Evolutionary conservation across 371 early-diverging fungal genomes (phyloP).

Genomic region (Haplosporangium sp.): DNA sequence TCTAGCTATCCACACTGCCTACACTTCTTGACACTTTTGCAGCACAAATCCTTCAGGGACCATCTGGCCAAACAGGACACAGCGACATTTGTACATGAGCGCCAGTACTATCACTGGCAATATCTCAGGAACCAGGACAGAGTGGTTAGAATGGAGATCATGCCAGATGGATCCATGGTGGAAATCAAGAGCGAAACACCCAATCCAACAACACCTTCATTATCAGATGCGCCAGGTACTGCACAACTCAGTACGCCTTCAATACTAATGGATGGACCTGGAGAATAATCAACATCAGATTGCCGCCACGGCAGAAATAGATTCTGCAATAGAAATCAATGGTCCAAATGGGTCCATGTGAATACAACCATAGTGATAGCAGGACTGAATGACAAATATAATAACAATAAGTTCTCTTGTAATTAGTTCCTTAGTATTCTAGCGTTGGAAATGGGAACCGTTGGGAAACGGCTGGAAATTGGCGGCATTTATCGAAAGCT

Average conservation of each 20-base stretch:
- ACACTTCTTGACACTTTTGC: constrained; percentile 85
- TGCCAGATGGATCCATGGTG: constrained; percentile 41
- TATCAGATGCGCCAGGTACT: background rate
- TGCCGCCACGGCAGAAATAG: background rate
- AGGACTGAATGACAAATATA: background rate
- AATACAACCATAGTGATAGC: background rate
- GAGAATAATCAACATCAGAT: background rate
- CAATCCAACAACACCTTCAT: background rate
- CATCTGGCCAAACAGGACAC: constrained; percentile 79
- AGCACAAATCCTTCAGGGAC: constrained; percentile 83
- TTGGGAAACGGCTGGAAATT: constrained; percentile 44
- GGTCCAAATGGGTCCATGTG: background rate
- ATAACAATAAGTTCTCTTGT: background rate
- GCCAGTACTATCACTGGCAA: constrained; percentile 92
- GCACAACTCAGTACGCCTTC: background rate
- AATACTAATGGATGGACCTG: background rate
- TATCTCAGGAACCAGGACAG: constrained; percentile 65
- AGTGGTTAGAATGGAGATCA: constrained; percentile 50
- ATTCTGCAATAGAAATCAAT: background rate
- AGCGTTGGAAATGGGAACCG: constrained; percentile 33
- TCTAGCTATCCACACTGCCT: constrained; percentile 89
- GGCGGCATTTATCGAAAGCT: constrained; percentile 36
- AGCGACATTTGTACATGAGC: constrained; percentile 80
- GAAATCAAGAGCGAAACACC: constrained; percentile 38
- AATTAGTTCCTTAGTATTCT: constrained; percentile 1